Percentiles rank a stretch among this genome's conserved stretches.
These are phyloP conservation scores for Albugo laibachii DNA, from an alignment of 352 stramenopile species.

Conservation along the genomic window DNA sequence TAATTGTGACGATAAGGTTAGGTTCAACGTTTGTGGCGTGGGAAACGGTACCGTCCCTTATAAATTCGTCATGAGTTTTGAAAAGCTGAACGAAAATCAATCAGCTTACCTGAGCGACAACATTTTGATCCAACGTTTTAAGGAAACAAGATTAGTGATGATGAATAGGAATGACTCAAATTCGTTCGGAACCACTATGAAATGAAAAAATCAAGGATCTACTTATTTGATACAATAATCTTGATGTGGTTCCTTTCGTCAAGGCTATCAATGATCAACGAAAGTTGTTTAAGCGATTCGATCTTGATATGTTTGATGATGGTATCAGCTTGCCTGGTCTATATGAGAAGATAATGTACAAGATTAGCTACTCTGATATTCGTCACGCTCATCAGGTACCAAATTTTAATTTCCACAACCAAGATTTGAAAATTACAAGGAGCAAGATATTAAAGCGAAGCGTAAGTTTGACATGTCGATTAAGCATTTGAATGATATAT, in stretches of 20 bases:
- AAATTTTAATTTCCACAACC: neutral
- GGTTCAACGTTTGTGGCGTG: conserved; percentile 9
- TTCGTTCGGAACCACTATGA: conserved; percentile 14
- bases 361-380: neutral
- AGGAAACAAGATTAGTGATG: conserved; percentile 6
- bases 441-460: conserved; percentile 3
- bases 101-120: conserved; percentile 8
- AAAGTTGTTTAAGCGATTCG: conserved; percentile 1
- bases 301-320: conserved; percentile 3
- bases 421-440: conserved; percentile 1
- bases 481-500: conserved; percentile 1
- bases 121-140: conserved; percentile 10
- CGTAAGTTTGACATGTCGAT: conserved; percentile 1
- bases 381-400: neutral
- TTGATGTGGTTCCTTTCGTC: conserved; percentile 15
- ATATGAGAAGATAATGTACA: conserved; percentile 2
- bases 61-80: conserved; percentile 15
- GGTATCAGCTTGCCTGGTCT: neutral
- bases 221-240: conserved; percentile 19
- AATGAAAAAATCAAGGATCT: conserved; percentile 17
- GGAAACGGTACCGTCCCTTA: conserved; percentile 13
- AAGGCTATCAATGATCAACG: conserved; percentile 3
- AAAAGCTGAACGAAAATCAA: conserved; percentile 9
- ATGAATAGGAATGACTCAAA: conserved; percentile 12
- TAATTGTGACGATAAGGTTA: conserved; percentile 15